These are phyloP conservation scores for Geranium rotundifolium DNA, from an alignment of 345 rosid genomes.

Conservation along the genomic window DNA sequence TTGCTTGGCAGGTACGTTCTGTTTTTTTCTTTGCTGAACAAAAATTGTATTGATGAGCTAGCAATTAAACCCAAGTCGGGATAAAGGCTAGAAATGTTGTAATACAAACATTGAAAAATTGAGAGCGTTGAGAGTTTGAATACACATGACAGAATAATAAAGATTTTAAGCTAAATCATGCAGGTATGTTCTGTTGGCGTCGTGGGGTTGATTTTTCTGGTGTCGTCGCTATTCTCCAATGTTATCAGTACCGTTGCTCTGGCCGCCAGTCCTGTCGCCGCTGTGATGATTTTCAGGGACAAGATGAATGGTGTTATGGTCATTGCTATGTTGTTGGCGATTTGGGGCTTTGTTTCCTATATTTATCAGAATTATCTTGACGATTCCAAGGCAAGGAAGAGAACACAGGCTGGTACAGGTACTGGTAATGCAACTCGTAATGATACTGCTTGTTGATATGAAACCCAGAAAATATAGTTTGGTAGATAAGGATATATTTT, in stretches of 20 bases:
- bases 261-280: conserved; percentile 48
- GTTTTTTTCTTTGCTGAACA: conserved; percentile 8
- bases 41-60: too few species aligned
- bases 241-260: conserved; percentile 52
- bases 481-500: too few species aligned
- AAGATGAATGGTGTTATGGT: conserved; percentile 54
- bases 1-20: conserved; percentile 52
- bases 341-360: conserved; percentile 51
- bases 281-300: conserved; percentile 49
- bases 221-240: conserved; percentile 66
- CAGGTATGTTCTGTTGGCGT: conserved; percentile 57
- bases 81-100: too few species aligned
- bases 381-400: conserved; percentile 30
- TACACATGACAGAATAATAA: too few species aligned
- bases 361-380: conserved; percentile 52
- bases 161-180: conserved; percentile 3
- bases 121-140: too few species aligned
- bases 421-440: conserved; percentile 1
- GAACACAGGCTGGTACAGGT: conserved; percentile 4
- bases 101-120: too few species aligned
- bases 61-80: too few species aligned
- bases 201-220: conserved; percentile 54
- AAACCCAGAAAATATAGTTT: too few species aligned
- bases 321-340: conserved; percentile 50
- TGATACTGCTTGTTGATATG: conserved; percentile 13